These are phyloP conservation scores for Nadsonia starkeyi-henricii DNA, from an alignment of 1,139 yeast species.

Conservation along the genomic window DNA sequence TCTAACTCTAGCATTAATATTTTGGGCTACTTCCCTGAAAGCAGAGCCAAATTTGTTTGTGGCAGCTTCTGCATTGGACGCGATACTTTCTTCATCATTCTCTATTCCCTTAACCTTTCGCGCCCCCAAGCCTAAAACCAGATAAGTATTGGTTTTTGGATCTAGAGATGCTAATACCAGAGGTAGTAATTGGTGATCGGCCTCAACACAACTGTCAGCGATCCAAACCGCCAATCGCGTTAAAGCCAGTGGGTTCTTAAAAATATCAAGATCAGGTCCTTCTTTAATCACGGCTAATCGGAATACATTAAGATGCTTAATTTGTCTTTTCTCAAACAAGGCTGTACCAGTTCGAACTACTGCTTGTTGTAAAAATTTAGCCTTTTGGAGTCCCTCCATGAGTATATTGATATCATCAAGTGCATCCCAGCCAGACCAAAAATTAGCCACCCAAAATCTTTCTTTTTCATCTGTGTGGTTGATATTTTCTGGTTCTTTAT, in stretches of 20 bases:
- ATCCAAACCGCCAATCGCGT: slow-evolving; percentile 83
- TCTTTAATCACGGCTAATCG: slow-evolving; percentile 81
- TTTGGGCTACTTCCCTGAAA: slow-evolving; percentile 71
- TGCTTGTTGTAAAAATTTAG: slow-evolving; percentile 71
- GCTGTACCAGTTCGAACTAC: slow-evolving; percentile 84
- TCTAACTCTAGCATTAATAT: slow-evolving; percentile 76
- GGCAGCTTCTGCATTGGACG: slow-evolving; percentile 19
- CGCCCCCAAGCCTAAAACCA: slow-evolving; percentile 86
- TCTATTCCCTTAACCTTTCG: slow-evolving; percentile 38
- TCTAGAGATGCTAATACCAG: slow-evolving; percentile 81
- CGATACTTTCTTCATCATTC: slow-evolving; percentile 25
- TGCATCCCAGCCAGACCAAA: slow-evolving; percentile 96
- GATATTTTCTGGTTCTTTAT: slow-evolving; percentile 7
- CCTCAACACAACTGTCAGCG: slow-evolving; percentile 75
- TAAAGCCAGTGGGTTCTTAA: slow-evolving; percentile 75
- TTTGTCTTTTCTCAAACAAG: slow-evolving; percentile 63
- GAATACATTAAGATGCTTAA: slow-evolving; percentile 68
- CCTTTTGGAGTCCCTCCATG: slow-evolving; percentile 59
- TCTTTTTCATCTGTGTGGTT: slow-evolving; percentile 32
- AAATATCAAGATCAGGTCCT: slow-evolving; percentile 68
- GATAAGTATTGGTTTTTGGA: slow-evolving; percentile 56
- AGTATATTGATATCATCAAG: slow-evolving; percentile 51
- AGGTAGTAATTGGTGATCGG: slow-evolving; percentile 58
- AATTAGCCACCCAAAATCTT: slow-evolving; percentile 70
- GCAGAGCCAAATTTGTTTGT: slow-evolving; percentile 72